Evolutionary conservation across 2,329 filamentous ascomycete species (phyloP).

Genomic region (Clarireedia hainanense): DNA sequence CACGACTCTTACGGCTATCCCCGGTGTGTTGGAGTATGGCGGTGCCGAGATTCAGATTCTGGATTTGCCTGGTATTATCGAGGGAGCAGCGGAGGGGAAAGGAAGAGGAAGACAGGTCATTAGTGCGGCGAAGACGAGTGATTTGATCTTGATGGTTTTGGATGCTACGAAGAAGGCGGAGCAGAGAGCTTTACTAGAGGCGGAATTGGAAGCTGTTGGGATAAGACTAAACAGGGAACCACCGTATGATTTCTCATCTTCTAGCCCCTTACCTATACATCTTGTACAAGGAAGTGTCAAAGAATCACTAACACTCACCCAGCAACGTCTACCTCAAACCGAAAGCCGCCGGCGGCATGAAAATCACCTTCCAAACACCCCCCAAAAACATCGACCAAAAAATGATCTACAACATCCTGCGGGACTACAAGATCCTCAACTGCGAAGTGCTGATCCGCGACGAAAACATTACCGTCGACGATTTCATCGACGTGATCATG

Average conservation of each 20-base stretch:
- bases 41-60: constrained; percentile 97
- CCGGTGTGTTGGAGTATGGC: constrained; percentile 93
- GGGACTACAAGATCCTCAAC: constrained; percentile 98
- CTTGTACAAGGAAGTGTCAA: not conserved
- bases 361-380: constrained; percentile 87
- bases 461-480: constrained; percentile 91
- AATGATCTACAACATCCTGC: constrained; percentile 95
- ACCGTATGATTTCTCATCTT: constrained; percentile 49
- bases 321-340: constrained; percentile 95
- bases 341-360: constrained; percentile 97
- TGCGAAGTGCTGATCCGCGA: constrained; percentile 93
- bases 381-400: constrained; percentile 93
- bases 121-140: constrained; percentile 95
- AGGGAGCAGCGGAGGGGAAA: constrained; percentile 92
- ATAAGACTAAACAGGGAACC: constrained; percentile 88
- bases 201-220: constrained; percentile 88
- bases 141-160: constrained; percentile 92
- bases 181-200: constrained; percentile 81
- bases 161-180: constrained; percentile 96
- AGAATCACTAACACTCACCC: not conserved
- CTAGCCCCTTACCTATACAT: not conserved
- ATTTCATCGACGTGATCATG: constrained; percentile 99
- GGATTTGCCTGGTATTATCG: constrained; percentile 96
- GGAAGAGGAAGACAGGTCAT: constrained; percentile 94
- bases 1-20: constrained; percentile 95